Evolutionary conservation across 2,329 filamentous ascomycete genomes (phyloP).

Genomic region (Amauroascus verrucosus): DNA sequence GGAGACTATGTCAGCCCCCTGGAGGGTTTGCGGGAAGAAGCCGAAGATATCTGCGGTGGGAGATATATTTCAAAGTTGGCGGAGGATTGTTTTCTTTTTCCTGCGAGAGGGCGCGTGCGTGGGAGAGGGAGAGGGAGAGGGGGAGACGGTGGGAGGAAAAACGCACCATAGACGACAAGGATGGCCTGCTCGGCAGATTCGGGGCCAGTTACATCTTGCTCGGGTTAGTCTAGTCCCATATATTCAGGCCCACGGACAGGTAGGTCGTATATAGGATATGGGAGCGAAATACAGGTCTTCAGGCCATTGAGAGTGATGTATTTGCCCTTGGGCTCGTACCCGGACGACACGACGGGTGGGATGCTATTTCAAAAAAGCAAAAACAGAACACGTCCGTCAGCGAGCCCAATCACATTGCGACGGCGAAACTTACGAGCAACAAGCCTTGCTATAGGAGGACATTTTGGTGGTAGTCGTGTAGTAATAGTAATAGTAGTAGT

Average conservation of each 20-base stretch:
- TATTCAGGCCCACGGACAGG: background rate
- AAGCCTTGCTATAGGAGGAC: slow-evolving; percentile 37
- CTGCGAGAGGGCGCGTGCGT: background rate
- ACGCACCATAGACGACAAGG: slow-evolving; percentile 44
- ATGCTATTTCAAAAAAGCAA: slow-evolving; percentile 23
- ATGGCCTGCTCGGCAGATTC: slow-evolving; percentile 48
- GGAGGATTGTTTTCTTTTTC: background rate
- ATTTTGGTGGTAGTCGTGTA: slow-evolving; percentile 18
- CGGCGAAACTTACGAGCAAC: slow-evolving; percentile 32
- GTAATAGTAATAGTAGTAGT: too few species aligned
- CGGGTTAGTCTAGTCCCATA: background rate
- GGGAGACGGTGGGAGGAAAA: too few species aligned
- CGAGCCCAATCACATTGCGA: background rate
- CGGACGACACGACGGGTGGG: slow-evolving; percentile 33
- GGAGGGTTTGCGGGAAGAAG: slow-evolving; percentile 53
- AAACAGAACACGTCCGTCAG: background rate
- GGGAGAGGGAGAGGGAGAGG: background rate
- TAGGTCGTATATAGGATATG: background rate
- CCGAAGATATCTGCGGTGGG: slow-evolving; percentile 48
- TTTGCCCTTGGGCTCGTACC: slow-evolving; percentile 48
- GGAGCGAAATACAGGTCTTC: slow-evolving; percentile 45
- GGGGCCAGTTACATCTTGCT: slow-evolving; percentile 47
- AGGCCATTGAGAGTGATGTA: slow-evolving; percentile 51
- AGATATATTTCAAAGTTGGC: background rate
- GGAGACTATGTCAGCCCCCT: slow-evolving; percentile 54